Conservation (phyloP, 331 rosid species). For the Malus hybrid region DNA sequence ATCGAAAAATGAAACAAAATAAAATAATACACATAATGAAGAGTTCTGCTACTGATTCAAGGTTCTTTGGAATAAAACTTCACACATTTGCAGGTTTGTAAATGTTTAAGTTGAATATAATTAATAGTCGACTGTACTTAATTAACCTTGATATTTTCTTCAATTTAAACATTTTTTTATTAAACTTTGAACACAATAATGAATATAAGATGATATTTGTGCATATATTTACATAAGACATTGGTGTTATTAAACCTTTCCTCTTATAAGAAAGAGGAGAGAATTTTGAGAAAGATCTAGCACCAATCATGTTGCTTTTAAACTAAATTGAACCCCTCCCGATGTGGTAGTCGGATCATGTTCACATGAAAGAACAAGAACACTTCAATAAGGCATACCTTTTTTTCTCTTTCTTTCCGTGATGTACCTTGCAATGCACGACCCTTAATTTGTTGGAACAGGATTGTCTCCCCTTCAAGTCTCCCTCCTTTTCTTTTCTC, state of each 20-base stretch:
- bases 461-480: too few relatives aligned
- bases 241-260: neutral
- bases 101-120: too few relatives aligned
- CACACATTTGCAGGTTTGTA: too few relatives aligned
- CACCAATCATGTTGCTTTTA: neutral
- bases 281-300: neutral
- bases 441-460: neutral
- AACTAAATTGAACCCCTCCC: neutral
- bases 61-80: too few relatives aligned
- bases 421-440: constrained; percentile 11
- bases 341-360: constrained; percentile 20
- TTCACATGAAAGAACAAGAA: constrained; percentile 38
- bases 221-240: neutral
- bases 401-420: neutral
- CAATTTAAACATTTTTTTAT: too few relatives aligned
- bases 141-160: too few relatives aligned
- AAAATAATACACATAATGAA: too few relatives aligned
- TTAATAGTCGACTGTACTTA: neutral
- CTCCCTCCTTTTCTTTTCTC: too few relatives aligned
- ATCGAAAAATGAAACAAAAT: too few relatives aligned
- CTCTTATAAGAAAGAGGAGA: neutral
- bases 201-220: too few relatives aligned
- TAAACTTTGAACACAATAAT: neutral
- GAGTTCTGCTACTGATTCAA: too few relatives aligned
- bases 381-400: neutral